phyloP scores from a whole-genome alignment of 2,329 filamentous ascomycete species.

The Diaporthe ampelina region DNA sequence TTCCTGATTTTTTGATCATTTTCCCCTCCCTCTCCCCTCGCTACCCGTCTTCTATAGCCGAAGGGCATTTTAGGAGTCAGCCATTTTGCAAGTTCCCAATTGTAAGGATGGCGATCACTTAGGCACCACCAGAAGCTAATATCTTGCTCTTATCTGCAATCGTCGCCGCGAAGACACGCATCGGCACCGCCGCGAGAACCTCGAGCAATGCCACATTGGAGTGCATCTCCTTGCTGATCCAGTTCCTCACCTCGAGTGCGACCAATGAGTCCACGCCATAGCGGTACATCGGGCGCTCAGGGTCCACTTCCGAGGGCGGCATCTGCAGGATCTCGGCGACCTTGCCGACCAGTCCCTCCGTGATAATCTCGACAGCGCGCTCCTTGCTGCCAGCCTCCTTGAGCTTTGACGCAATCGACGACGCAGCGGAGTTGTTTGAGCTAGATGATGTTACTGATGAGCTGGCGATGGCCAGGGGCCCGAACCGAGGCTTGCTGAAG shows the following conservation, averaged over 20 bases:
- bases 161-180: conserved; percentile 30
- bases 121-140: too few relatives aligned
- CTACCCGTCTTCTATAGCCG: too few relatives aligned
- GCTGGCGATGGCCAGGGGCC: conserved; percentile 27
- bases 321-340: conserved; percentile 39
- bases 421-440: conserved; percentile 9
- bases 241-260: conserved; percentile 39
- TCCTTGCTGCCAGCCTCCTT: conserved; percentile 19
- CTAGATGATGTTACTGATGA: neutral
- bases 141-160: too few relatives aligned
- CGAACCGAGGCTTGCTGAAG: conserved; percentile 36
- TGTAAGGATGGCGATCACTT: too few relatives aligned
- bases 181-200: conserved; percentile 36
- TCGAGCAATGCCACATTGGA: conserved; percentile 38
- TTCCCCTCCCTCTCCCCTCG: too few relatives aligned
- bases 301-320: conserved; percentile 36
- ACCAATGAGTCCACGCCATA: conserved; percentile 40
- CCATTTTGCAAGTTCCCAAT: too few relatives aligned
- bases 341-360: conserved; percentile 34
- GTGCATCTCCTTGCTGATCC: conserved; percentile 38
- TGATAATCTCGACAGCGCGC: conserved; percentile 33
- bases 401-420: conserved; percentile 33
- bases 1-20: too few relatives aligned
- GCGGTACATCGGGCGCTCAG: conserved; percentile 34
- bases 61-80: too few relatives aligned